Evolutionary conservation across 2,329 filamentous ascomycete species (phyloP).

Genomic region (Colletotrichum gloeosporioides): DNA sequence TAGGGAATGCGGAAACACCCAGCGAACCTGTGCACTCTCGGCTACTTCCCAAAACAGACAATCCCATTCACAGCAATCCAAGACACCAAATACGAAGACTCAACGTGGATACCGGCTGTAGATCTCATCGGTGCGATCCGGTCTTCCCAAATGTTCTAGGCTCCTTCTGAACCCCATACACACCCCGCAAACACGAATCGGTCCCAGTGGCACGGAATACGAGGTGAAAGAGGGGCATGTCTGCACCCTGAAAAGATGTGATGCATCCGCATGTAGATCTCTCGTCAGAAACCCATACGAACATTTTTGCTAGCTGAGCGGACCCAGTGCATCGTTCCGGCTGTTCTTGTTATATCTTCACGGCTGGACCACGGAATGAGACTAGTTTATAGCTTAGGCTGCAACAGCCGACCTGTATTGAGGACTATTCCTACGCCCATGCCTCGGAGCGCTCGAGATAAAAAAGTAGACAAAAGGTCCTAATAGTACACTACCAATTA

Average conservation of each 20-base stretch:
- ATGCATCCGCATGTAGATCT: not conserved
- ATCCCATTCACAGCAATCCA: not conserved
- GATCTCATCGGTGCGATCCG: not conserved
- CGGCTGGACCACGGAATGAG: not conserved
- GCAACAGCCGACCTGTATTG: constrained; percentile 18
- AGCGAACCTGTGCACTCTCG: not conserved
- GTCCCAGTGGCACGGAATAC: not conserved
- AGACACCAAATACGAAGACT: not conserved
- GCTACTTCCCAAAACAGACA: not conserved
- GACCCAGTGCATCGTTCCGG: not conserved
- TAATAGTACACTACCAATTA: constrained; percentile 25
- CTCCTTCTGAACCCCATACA: not conserved
- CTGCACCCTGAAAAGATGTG: not conserved
- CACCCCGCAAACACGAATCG: constrained; percentile 17
- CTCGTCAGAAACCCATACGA: not conserved
- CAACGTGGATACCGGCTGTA: not conserved
- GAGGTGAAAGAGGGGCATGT: constrained; percentile 1
- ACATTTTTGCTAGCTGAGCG: not conserved
- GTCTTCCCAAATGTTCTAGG: not conserved
- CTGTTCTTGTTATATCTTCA: not conserved
- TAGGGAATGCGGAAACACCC: not conserved
- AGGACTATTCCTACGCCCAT: constrained; percentile 15
- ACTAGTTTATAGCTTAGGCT: not conserved
- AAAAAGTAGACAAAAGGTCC: constrained; percentile 19
- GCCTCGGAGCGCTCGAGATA: constrained; percentile 12